phyloP scores from a whole-genome alignment of 1,284 basidiomycete species.

The Phylloporus sp. region DNA sequence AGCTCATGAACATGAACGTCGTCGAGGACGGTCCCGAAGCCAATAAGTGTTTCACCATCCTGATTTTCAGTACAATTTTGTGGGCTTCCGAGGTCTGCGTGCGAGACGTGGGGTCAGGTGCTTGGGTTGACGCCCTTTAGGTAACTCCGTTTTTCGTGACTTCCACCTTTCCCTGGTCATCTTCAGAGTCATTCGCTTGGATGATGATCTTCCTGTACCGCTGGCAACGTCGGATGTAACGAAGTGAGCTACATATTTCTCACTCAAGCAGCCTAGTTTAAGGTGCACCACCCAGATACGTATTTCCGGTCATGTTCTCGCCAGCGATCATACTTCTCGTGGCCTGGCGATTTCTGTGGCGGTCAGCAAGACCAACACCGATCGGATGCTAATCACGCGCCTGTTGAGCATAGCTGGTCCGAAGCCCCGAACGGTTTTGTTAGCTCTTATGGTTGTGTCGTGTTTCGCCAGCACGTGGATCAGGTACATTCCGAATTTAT shows the following conservation, averaged over 20 bases:
- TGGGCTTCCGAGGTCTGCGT: conserved; percentile 94
- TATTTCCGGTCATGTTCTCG: conserved; percentile 83
- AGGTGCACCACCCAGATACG: conserved; percentile 49
- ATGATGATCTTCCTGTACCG: conserved; percentile 53
- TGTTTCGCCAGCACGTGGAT: conserved; percentile 99
- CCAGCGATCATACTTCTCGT: conserved; percentile 96
- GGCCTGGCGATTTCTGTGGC: conserved; percentile 99
- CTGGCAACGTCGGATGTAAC: conserved; percentile 78
- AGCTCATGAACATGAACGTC: conserved; percentile 70
- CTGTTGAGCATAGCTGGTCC: conserved; percentile 92
- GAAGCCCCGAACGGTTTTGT: conserved; percentile 82
- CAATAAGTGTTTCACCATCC: conserved; percentile 90
- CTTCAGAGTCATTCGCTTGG: conserved; percentile 75
- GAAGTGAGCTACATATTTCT: conserved; percentile 57
- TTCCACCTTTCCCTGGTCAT: conserved; percentile 90
- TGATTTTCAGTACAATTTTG: conserved; percentile 90
- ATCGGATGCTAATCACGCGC: conserved; percentile 92
- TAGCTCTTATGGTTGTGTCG: conserved; percentile 96
- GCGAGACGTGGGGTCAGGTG: not conserved
- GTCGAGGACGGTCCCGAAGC: conserved; percentile 73
- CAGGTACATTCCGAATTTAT: conserved; percentile 55
- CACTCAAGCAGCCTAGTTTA: not conserved
- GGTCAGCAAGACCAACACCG: conserved; percentile 96
- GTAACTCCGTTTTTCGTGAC: conserved; percentile 98
- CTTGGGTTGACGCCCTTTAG: conserved; percentile 44